A percentile compares a stretch with the other conserved stretches of the same genome.
These are phyloP conservation scores for Penicillium sumatraense DNA, from an alignment of 2,329 filamentous ascomycete genomes.

Conservation along the genomic window DNA sequence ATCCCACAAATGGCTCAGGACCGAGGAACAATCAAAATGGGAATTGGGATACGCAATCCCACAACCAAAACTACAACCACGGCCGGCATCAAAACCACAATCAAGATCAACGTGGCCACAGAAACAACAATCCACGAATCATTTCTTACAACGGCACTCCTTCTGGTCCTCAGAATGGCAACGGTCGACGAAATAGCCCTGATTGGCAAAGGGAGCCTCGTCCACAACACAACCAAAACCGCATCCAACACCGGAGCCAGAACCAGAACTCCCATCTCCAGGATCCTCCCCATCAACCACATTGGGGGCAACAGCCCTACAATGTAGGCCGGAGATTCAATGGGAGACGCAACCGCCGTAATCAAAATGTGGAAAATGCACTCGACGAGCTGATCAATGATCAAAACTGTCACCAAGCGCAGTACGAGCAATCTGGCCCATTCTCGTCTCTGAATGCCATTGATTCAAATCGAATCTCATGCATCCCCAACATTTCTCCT, in stretches of 20 bases:
- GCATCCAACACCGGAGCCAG: neutral
- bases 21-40: conserved; percentile 5
- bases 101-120: neutral
- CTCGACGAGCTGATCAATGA: too few species aligned
- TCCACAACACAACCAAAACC: neutral
- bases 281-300: neutral
- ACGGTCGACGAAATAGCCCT: neutral
- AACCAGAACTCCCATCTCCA: neutral
- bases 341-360: neutral
- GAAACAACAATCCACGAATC: neutral
- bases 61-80: neutral
- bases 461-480: too few species aligned
- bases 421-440: too few species aligned
- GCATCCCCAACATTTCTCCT: too few species aligned
- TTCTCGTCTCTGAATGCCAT: too few species aligned
- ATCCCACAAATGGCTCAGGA: conserved; percentile 12
- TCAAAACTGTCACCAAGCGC: too few species aligned
- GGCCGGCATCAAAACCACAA: neutral
- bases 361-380: neutral
- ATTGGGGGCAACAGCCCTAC: neutral
- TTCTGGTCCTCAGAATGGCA: neutral
- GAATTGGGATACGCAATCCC: neutral
- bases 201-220: neutral
- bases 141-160: too few species aligned
- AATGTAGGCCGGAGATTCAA: neutral